These are phyloP conservation scores for Corynespora cassiicola DNA, from an alignment of 2,329 filamentous ascomycete species.

Conservation along the genomic window DNA sequence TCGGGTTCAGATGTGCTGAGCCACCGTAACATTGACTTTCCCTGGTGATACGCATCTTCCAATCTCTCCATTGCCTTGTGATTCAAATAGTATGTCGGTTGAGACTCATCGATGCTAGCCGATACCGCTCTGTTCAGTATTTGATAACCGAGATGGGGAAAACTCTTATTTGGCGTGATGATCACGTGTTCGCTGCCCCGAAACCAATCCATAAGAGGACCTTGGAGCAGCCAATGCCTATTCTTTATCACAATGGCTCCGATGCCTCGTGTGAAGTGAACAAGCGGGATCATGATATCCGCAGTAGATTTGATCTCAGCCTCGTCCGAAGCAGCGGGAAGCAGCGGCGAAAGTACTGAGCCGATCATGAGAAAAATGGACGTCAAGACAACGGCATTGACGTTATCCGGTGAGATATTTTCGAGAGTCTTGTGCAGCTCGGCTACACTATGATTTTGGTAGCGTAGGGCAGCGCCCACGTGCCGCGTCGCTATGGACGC, in stretches of 20 bases:
- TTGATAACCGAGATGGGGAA: no score
- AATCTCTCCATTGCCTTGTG: background rate
- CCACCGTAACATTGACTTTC: background rate
- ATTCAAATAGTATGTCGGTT: no score
- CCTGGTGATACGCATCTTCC: background rate
- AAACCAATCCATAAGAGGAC: no score
- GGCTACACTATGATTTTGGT: slow-evolving; percentile 11
- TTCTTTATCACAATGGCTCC: slow-evolving; percentile 4
- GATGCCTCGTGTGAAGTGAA: slow-evolving; percentile 7
- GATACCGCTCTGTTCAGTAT: background rate
- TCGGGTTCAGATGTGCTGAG: slow-evolving; percentile 2
- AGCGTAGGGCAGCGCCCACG: slow-evolving; percentile 6
- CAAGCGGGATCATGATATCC: slow-evolving; percentile 3
- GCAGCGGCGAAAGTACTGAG: slow-evolving; percentile 16
- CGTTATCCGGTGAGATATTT: slow-evolving; percentile 10
- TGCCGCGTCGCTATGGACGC: background rate
- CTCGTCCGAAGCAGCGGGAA: slow-evolving; percentile 3
- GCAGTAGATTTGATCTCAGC: slow-evolving; percentile 4
- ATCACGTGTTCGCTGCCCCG: no score
- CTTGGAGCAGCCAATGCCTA: slow-evolving; percentile 2
- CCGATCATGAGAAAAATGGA: slow-evolving; percentile 18
- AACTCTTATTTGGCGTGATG: no score
- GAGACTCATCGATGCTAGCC: background rate
- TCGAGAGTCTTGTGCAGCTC: slow-evolving; percentile 9
- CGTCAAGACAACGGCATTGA: slow-evolving; percentile 13